Percentiles rank a stretch among this genome's conserved stretches.
phyloP scores from a whole-genome alignment of 139 green algal genomes.

The Ostreobium quekettii region DNA sequence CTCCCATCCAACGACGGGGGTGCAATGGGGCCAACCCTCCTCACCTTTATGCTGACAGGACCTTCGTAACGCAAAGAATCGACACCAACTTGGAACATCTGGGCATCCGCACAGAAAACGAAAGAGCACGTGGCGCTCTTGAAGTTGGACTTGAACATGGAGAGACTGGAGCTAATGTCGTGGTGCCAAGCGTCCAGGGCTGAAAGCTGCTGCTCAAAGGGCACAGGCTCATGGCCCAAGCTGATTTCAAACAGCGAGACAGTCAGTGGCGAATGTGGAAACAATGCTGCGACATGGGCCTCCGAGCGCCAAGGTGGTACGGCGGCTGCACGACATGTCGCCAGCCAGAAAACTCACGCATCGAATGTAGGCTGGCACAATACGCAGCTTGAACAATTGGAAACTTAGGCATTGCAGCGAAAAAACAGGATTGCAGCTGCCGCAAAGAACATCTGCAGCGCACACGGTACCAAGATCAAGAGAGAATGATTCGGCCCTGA shows the following conservation, averaged over 20 bases:
- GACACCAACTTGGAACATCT: constrained; percentile 12
- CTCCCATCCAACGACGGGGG: too few species aligned
- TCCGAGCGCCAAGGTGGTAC: neutral
- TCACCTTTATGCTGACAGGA: constrained; percentile 9
- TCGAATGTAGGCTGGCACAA: too few species aligned
- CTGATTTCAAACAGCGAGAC: neutral
- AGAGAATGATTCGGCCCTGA: too few species aligned
- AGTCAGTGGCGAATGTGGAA: neutral
- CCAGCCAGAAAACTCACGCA: too few species aligned
- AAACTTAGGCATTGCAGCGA: too few species aligned
- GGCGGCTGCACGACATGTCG: too few species aligned
- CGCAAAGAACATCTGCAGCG: too few species aligned
- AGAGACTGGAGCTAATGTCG: neutral
- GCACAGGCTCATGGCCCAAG: neutral
- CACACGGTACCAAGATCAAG: too few species aligned
- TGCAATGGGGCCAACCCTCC: too few species aligned
- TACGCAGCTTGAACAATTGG: too few species aligned
- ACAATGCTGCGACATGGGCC: neutral
- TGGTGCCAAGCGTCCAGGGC: constrained; percentile 7
- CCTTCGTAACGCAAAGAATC: constrained; percentile 10
- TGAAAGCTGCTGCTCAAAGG: constrained; percentile 9
- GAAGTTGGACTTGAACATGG: constrained; percentile 12
- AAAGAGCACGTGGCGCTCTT: neutral
- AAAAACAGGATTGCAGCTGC: too few species aligned
- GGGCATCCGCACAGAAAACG: neutral